A percentile compares a stretch with the other conserved stretches of the same genome.
Evolutionary conservation across 2,329 filamentous ascomycete species (phyloP).

Genomic region (Periconia digitata): DNA sequence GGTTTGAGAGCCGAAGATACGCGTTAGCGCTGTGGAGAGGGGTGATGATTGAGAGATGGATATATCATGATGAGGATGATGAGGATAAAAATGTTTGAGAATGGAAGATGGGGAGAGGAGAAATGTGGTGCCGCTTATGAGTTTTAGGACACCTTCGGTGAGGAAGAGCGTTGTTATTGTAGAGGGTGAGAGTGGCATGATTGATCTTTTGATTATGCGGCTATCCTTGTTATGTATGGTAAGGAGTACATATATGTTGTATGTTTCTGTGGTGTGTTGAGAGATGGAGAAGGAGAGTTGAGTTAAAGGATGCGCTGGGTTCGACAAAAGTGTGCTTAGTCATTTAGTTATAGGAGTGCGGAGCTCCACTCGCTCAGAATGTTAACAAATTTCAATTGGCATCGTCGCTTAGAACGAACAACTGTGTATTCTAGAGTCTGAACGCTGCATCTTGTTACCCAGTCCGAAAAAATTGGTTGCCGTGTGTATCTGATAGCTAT

Average conservation of each 20-base stretch:
- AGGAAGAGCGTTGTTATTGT: constrained; percentile 17
- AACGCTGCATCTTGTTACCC: no score
- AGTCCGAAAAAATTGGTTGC: no score
- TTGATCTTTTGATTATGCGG: not conserved
- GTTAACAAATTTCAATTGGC: no score
- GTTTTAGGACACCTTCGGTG: constrained; percentile 17
- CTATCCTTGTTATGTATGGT: not conserved
- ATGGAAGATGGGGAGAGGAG: constrained; percentile 14
- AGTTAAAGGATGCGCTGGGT: no score
- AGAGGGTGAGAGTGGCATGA: constrained; percentile 5
- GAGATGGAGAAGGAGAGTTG: no score
- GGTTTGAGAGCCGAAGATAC: constrained; percentile 18
- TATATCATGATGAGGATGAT: not conserved
- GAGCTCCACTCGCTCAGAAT: no score
- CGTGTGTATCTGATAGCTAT: no score
- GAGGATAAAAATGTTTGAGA: constrained; percentile 7
- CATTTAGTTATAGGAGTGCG: no score
- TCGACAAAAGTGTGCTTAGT: no score
- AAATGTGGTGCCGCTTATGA: constrained; percentile 16
- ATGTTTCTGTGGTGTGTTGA: no score
- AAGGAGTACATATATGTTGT: not conserved
- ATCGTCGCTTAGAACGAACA: no score
- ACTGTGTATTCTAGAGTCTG: no score
- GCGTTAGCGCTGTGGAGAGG: constrained; percentile 8
- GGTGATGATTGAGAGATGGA: constrained; percentile 7